Evolutionary conservation across 257 asterid genomes (phyloP).

Genomic region (Cruciata laevipes): DNA sequence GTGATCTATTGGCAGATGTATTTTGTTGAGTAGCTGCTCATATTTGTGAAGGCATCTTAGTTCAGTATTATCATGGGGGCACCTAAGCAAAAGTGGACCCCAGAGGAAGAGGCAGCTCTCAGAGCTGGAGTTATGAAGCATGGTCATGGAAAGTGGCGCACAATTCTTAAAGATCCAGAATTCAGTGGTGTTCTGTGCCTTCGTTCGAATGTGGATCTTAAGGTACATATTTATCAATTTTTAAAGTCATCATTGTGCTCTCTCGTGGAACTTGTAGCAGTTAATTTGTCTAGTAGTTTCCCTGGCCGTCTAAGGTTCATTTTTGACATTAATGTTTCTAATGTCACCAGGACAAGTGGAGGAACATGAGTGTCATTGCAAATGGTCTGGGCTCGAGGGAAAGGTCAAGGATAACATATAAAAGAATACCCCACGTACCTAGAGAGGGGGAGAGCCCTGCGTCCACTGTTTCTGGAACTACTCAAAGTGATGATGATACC

Average conservation of each 20-base stretch:
- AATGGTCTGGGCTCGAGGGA: constrained; percentile 91
- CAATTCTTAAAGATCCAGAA: constrained; percentile 89
- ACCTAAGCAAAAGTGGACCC: constrained; percentile 97
- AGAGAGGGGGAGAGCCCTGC: constrained; percentile 58
- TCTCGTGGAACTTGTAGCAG: constrained; percentile 6
- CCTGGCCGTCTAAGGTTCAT: not conserved
- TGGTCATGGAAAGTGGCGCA: constrained; percentile 97
- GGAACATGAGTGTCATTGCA: constrained; percentile 97
- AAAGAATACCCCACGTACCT: constrained; percentile 50
- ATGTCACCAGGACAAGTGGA: constrained; percentile 81
- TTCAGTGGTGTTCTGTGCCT: constrained; percentile 66
- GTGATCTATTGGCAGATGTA: constrained; percentile 6
- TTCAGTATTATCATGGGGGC: constrained; percentile 61
- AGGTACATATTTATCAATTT: constrained; percentile 37
- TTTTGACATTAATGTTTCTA: constrained; percentile 18
- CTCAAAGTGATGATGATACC: constrained; percentile 69
- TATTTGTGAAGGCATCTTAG: constrained; percentile 6
- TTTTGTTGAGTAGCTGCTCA: constrained; percentile 1
- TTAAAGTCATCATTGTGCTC: not conserved
- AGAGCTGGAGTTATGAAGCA: constrained; percentile 94
- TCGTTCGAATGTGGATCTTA: constrained; percentile 93
- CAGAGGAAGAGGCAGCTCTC: constrained; percentile 97
- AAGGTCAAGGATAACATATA: constrained; percentile 67
- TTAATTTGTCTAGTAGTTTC: not conserved
- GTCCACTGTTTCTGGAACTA: constrained; percentile 30